Evolutionary conservation across 2,329 filamentous ascomycete species (phyloP), one percentile per base, ranked within the genome.

Genomic region (Hypomyces perniciosus): DNA sequence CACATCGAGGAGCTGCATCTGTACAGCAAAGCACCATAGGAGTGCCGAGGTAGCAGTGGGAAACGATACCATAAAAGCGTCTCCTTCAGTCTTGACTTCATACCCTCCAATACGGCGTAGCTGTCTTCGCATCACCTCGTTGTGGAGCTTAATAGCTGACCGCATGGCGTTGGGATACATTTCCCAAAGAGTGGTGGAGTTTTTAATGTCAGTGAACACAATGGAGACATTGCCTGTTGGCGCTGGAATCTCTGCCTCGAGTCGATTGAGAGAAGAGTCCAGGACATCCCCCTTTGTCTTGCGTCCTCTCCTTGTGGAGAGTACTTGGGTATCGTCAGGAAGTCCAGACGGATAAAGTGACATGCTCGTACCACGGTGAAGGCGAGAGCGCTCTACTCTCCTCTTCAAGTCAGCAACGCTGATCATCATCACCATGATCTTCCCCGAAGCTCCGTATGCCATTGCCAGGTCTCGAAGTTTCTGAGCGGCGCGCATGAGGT

Each of bases 351-450:
- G 87, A 47, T 88, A 88, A 69, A 95, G 81, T 10, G 88, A 90
- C 78, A 95, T 85, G 71, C 88, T 95, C 61, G 90, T 84, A 38
- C 88, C 89, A 50, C 89, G 80, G 67, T 87, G 78, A 54, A 80
- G 71, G 73, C 70, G 85, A 68, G 85, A 87, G 56, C 87, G 81
- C 65, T 95, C 88, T 51, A 78, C 74, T 56, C 90, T 83, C 64
- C 88, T 88, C 71, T 95, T 92, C 48, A 99, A 74, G 63, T 97
- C 91, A 50, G 87, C 85, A 35, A 99, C 87, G 50, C 91, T 92
- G 49, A 99, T 84, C 75, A 99, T 89, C 92, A 97, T 97, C 41
- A 99, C 90, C 91, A 97, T 97, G 56, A 97, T 88, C 72, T 99
- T 99, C 63, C 86, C 86, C 1, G 85, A 91, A 9, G 92, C 89